phyloP scores from a whole-genome alignment of 1,284 basidiomycete genomes.

The Cystobasidium pallidum region DNA sequence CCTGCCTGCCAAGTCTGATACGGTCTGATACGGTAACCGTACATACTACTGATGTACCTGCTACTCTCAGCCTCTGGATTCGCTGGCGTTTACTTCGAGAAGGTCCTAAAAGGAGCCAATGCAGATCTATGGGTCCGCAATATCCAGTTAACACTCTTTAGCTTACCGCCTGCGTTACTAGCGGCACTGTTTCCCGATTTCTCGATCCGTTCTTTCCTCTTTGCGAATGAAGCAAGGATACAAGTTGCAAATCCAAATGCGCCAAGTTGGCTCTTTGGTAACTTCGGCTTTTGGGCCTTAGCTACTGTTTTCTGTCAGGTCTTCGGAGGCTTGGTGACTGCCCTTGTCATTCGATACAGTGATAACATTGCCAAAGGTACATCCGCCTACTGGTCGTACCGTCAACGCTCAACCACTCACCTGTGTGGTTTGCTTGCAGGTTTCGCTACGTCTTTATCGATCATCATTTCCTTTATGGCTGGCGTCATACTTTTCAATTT shows the following conservation, averaged over 20 bases:
- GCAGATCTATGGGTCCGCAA: conserved; percentile 95
- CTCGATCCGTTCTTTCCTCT: conserved; percentile 51
- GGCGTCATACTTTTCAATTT: conserved; percentile 86
- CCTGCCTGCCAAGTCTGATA: too few relatives aligned
- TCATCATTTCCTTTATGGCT: conserved; percentile 88
- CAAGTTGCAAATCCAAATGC: conserved; percentile 26
- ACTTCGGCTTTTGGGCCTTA: conserved; percentile 89
- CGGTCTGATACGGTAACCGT: too few relatives aligned
- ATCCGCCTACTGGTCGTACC: background rate
- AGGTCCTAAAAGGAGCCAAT: conserved; percentile 86
- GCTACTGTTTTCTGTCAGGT: conserved; percentile 86
- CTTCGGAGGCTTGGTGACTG: conserved; percentile 85
- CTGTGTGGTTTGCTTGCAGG: conserved; percentile 55
- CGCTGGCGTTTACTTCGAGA: conserved; percentile 98
- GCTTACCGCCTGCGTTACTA: conserved; percentile 82
- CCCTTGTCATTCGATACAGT: conserved; percentile 66
- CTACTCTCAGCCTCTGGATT: conserved; percentile 70
- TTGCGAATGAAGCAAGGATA: background rate
- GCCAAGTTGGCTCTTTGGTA: conserved; percentile 63
- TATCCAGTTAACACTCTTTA: conserved; percentile 92
- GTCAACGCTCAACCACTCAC: background rate
- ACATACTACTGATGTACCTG: too few relatives aligned
- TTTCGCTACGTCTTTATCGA: conserved; percentile 89
- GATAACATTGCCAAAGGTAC: conserved; percentile 81
- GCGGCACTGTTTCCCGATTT: conserved; percentile 70